Percentiles rank a stretch among this genome's conserved stretches.
These are phyloP conservation scores for Lactarius deliciosus DNA, from an alignment of 768 basidiomycete species.

Conservation along the genomic window DNA sequence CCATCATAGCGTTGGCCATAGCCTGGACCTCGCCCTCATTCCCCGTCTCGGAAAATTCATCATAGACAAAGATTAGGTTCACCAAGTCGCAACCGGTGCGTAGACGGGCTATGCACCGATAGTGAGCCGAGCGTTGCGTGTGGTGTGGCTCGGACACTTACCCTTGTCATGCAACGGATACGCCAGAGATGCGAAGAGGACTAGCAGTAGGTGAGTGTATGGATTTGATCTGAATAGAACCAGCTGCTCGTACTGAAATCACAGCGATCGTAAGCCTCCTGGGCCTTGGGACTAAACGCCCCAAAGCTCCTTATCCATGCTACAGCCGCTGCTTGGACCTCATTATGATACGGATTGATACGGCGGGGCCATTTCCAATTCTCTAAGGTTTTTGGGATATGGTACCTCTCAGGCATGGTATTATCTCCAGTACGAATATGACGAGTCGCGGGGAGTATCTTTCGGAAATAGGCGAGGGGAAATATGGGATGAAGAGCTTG, in stretches of 20 bases:
- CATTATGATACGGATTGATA: slow-evolving; percentile 25
- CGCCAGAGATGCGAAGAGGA: slow-evolving; percentile 28
- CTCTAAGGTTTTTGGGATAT: slow-evolving; percentile 13
- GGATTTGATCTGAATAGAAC: background rate
- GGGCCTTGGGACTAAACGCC: slow-evolving; percentile 20
- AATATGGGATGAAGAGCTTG: background rate
- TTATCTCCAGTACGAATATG: background rate
- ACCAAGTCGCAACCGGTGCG: slow-evolving; percentile 20
- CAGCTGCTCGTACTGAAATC: slow-evolving; percentile 25
- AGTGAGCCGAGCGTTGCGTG: background rate
- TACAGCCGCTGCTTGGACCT: slow-evolving; percentile 15
- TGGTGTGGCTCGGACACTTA: background rate
- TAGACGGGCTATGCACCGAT: slow-evolving; percentile 13
- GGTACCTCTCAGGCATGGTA: slow-evolving; percentile 1
- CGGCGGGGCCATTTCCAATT: slow-evolving; percentile 28
- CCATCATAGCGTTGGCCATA: slow-evolving; percentile 20
- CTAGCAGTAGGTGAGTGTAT: slow-evolving; percentile 11
- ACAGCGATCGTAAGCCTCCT: slow-evolving; percentile 22
- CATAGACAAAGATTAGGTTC: slow-evolving; percentile 21
- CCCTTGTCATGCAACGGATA: slow-evolving; percentile 24
- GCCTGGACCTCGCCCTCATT: slow-evolving; percentile 3
- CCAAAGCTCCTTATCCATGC: slow-evolving; percentile 24
- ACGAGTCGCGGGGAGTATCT: background rate
- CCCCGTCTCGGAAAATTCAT: slow-evolving; percentile 24
- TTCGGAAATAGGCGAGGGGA: background rate